Conservation (phyloP, 2,329 filamentous ascomycete species). For the Westerdykella aurantiaca region DNA sequence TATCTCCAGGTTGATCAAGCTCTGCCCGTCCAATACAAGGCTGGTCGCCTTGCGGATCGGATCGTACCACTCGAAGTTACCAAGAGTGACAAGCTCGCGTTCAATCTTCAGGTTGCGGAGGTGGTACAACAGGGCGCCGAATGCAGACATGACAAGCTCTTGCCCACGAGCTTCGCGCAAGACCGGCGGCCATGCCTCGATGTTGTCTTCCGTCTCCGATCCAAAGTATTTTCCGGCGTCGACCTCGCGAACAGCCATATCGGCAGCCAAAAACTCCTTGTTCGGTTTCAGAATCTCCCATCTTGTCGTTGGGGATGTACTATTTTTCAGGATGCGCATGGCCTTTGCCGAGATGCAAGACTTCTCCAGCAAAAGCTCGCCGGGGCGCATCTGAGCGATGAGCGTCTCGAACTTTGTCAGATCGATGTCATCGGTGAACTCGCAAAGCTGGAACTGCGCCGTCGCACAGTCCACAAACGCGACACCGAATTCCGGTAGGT, state of each 20-base stretch:
- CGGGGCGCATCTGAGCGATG: slow-evolving; percentile 82
- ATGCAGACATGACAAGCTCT: slow-evolving; percentile 79
- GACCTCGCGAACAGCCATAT: slow-evolving; percentile 75
- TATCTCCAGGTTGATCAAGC: slow-evolving; percentile 94
- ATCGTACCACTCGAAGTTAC: slow-evolving; percentile 86
- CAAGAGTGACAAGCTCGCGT: slow-evolving; percentile 75
- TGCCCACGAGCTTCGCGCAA: slow-evolving; percentile 70
- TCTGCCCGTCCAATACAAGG: slow-evolving; percentile 89
- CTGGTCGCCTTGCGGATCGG: slow-evolving; percentile 88
- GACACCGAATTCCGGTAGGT: slow-evolving; percentile 78
- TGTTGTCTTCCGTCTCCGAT: slow-evolving; percentile 50
- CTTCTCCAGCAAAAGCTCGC: slow-evolving; percentile 82
- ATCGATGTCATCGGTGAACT: slow-evolving; percentile 86
- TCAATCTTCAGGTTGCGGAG: slow-evolving; percentile 80
- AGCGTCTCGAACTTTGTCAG: slow-evolving; percentile 97
- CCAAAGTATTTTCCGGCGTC: slow-evolving; percentile 74
- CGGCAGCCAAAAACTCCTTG: slow-evolving; percentile 86
- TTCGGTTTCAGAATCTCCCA: slow-evolving; percentile 89
- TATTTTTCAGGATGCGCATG: slow-evolving; percentile 90
- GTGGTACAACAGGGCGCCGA: slow-evolving; percentile 85
- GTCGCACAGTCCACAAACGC: slow-evolving; percentile 94
- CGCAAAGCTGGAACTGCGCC: slow-evolving; percentile 87
- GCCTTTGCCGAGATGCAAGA: slow-evolving; percentile 80
- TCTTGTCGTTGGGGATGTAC: slow-evolving; percentile 83
- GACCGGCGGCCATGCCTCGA: slow-evolving; percentile 70